A percentile compares a stretch with the other conserved stretches of the same genome.
These are phyloP conservation scores for Neospermospora avenae DNA, from an alignment of 2,329 filamentous ascomycete species.

Conservation along the genomic window DNA sequence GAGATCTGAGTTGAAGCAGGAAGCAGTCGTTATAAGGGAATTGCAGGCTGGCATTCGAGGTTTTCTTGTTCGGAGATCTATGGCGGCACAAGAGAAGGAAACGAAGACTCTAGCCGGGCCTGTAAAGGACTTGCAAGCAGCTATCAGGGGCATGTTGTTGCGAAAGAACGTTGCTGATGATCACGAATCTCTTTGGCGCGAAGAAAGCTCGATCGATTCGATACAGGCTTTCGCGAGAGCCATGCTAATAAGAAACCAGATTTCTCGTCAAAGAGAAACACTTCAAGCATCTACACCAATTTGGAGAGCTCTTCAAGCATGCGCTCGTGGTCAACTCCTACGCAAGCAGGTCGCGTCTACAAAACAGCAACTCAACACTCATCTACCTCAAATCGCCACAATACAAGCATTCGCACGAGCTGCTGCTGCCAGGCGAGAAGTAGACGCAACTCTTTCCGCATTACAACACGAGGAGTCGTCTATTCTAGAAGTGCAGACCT, in stretches of 20 bases:
- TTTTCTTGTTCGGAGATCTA: slow-evolving; percentile 58
- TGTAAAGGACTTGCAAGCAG: slow-evolving; percentile 61
- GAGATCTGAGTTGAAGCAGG: slow-evolving; percentile 57
- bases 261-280: slow-evolving; percentile 48
- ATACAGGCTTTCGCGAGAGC: slow-evolving; percentile 68
- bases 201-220: slow-evolving; percentile 48
- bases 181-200: slow-evolving; percentile 48
- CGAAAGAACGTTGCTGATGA: slow-evolving; percentile 53
- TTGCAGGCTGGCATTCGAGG: slow-evolving; percentile 67
- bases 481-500: slow-evolving; percentile 53
- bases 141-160: slow-evolving; percentile 59
- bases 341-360: slow-evolving; percentile 44
- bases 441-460: slow-evolving; percentile 46
- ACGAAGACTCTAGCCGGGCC: slow-evolving; percentile 50
- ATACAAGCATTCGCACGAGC: slow-evolving; percentile 45
- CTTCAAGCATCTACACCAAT: slow-evolving; percentile 48
- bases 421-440: slow-evolving; percentile 49
- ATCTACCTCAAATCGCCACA: slow-evolving; percentile 36
- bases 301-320: slow-evolving; percentile 47
- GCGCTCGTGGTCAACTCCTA: slow-evolving; percentile 43
- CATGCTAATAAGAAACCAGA: slow-evolving; percentile 53
- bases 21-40: slow-evolving; percentile 59
- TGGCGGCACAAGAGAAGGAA: slow-evolving; percentile 54
- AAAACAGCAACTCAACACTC: slow-evolving; percentile 52
- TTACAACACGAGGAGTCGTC: slow-evolving; percentile 45